These are phyloP conservation scores for Metschnikowia gruessii DNA, from an alignment of 805 yeast species.

Conservation along the genomic window DNA sequence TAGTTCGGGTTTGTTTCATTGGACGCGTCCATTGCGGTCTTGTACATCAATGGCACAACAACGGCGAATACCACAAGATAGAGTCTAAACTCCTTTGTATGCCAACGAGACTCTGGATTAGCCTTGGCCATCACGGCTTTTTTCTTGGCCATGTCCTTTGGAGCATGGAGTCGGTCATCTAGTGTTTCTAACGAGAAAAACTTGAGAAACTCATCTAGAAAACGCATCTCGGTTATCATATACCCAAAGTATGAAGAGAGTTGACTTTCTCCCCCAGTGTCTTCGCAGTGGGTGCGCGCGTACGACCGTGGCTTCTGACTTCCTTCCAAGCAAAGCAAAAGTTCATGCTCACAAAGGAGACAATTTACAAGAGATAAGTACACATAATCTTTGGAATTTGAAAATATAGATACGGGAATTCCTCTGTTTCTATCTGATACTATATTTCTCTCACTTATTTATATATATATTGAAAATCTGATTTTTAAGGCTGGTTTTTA, in stretches of 20 bases:
- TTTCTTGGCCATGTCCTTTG: slow-evolving; percentile 31
- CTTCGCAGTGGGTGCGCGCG: background rate
- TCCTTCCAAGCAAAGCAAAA: too few species aligned
- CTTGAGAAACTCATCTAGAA: slow-evolving; percentile 18
- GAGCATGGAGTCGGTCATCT: slow-evolving; percentile 49
- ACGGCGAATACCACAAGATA: slow-evolving; percentile 62
- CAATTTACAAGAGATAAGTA: too few species aligned
- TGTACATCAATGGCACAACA: slow-evolving; percentile 79
- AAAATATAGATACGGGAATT: too few species aligned
- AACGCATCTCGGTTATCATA: slow-evolving; percentile 4
- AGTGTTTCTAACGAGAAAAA: slow-evolving; percentile 52
- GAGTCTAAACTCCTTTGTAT: slow-evolving; percentile 67
- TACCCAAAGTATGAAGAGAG: background rate
- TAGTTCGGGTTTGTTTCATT: slow-evolving; percentile 74
- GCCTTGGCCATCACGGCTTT: slow-evolving; percentile 32
- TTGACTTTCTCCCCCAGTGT: background rate
- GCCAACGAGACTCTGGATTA: slow-evolving; percentile 62
- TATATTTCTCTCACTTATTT: too few species aligned
- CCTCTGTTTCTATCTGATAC: too few species aligned
- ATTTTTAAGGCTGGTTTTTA: too few species aligned
- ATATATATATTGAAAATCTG: too few species aligned
- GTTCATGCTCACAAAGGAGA: too few species aligned
- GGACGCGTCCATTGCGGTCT: slow-evolving; percentile 78
- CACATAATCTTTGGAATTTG: too few species aligned
- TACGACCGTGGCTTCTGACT: too few species aligned